A percentile compares a stretch with the other conserved stretches of the same genome.
phyloP scores from a whole-genome alignment of 306 rosid genomes.

The Nissolia schottii region DNA sequence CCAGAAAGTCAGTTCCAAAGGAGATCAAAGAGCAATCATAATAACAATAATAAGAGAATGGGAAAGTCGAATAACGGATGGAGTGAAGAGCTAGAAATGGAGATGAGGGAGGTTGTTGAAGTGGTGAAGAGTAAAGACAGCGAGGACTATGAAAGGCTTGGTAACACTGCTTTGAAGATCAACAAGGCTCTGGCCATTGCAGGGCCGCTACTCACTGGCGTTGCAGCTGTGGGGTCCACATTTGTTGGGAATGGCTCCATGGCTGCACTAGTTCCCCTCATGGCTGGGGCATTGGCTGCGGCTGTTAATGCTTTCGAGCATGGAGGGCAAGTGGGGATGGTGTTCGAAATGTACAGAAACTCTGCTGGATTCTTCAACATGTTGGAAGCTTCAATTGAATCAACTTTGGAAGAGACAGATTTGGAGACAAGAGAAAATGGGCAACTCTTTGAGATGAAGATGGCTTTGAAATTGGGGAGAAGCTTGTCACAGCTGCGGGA shows the following conservation, averaged over 20 bases:
- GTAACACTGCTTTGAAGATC: conserved; percentile 40
- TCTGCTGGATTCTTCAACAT: conserved; percentile 38
- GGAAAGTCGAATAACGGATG: conserved; percentile 38
- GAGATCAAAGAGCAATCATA: background rate
- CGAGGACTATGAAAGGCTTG: conserved; percentile 51
- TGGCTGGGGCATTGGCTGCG: conserved; percentile 40
- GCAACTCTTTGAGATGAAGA: conserved; percentile 34
- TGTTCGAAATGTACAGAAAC: conserved; percentile 51
- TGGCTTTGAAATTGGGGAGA: conserved; percentile 52
- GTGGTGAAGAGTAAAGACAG: conserved; percentile 42
- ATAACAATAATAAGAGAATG: background rate
- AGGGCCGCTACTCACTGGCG: conserved; percentile 50
- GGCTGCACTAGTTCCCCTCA: conserved; percentile 21
- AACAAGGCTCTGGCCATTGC: conserved; percentile 48
- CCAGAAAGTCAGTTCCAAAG: conserved; percentile 21
- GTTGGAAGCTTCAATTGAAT: conserved; percentile 31
- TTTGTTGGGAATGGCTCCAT: conserved; percentile 31
- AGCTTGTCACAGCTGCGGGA: conserved; percentile 41
- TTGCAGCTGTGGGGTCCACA: conserved; percentile 45
- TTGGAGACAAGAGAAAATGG: conserved; percentile 52
- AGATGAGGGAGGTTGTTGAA: conserved; percentile 40
- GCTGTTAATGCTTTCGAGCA: conserved; percentile 41
- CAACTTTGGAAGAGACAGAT: conserved; percentile 36
- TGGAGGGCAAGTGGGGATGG: conserved; percentile 60
- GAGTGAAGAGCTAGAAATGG: conserved; percentile 38